phyloP scores from a whole-genome alignment of 371 early-diverging fungal species.

The Haplosporangium sp. region DNA sequence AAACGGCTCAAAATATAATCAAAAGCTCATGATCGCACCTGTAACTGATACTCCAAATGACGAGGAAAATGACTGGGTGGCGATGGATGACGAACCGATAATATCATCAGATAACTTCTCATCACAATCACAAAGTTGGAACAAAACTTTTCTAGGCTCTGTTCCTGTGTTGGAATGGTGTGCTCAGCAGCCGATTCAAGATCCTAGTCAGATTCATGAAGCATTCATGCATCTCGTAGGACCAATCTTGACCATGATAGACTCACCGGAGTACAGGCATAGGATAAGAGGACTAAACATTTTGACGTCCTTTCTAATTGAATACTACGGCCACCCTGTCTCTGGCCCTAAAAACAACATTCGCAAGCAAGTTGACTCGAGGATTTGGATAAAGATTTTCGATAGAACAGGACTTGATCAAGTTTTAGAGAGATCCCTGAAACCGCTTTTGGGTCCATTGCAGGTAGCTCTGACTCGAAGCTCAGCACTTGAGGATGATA shows the following conservation, averaged over 20 bases:
- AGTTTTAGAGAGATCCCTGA: slow-evolving; percentile 32
- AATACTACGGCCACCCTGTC: slow-evolving; percentile 13
- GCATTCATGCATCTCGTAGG: slow-evolving; percentile 46
- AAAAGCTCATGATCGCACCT: slow-evolving; percentile 27
- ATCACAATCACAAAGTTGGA: slow-evolving; percentile 23
- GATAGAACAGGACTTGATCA: slow-evolving; percentile 50
- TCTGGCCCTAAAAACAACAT: neutral
- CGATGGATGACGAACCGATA: slow-evolving; percentile 15
- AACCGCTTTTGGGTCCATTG: slow-evolving; percentile 31
- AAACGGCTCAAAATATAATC: neutral
- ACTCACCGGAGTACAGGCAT: slow-evolving; percentile 19
- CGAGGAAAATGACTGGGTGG: slow-evolving; percentile 24
- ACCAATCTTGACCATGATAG: slow-evolving; percentile 36
- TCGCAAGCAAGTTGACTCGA: slow-evolving; percentile 3
- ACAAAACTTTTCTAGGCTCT: slow-evolving; percentile 30
- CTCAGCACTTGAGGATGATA: neutral
- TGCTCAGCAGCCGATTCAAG: slow-evolving; percentile 41
- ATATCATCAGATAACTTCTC: neutral
- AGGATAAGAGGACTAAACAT: slow-evolving; percentile 36
- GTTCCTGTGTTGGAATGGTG: slow-evolving; percentile 49
- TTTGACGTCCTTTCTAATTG: slow-evolving; percentile 29
- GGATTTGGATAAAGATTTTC: slow-evolving; percentile 55
- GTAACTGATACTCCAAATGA: slow-evolving; percentile 48
- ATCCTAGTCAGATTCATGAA: slow-evolving; percentile 28
- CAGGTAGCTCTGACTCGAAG: slow-evolving; percentile 7